These are phyloP conservation scores for Rosa hybrid DNA, from an alignment of 331 rosid genomes.

Conservation along the genomic window DNA sequence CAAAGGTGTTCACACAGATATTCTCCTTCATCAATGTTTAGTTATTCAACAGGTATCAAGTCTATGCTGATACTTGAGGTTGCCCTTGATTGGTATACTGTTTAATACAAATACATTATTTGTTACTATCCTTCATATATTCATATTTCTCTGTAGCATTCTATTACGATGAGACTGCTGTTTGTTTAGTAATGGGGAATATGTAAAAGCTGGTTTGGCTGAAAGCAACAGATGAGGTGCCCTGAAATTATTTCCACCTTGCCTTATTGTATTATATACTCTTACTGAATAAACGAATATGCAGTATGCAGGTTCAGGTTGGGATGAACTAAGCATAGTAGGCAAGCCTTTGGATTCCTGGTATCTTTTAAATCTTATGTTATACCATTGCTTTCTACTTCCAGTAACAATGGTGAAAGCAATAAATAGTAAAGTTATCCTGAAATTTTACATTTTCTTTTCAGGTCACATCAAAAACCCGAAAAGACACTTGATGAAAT, in stretches of 20 bases:
- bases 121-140: not conserved
- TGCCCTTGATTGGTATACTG: conserved; percentile 11
- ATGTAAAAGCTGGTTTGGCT: conserved; percentile 79
- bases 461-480: conserved; percentile 85
- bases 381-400: conserved; percentile 11
- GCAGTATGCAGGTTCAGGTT: conserved; percentile 83
- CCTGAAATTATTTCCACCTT: too few species aligned
- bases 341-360: conserved; percentile 84
- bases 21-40: conserved; percentile 86
- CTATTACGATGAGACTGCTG: conserved; percentile 81
- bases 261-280: too few species aligned
- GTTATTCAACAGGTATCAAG: conserved; percentile 65
- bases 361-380: conserved; percentile 32
- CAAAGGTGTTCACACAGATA: conserved; percentile 78
- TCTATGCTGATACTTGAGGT: conserved; percentile 15
- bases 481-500: conserved; percentile 73
- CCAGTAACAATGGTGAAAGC: not conserved
- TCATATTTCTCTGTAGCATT: conserved; percentile 48
- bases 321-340: conserved; percentile 87
- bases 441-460: not conserved
- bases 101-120: conserved; percentile 5
- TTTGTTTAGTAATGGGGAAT: conserved; percentile 85
- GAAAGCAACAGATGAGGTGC: too few species aligned
- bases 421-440: conserved; percentile 8
- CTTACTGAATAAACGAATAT: not conserved